Evolutionary conservation across 106 monocot genomes (phyloP), one percentile per base, ranked within the genome.

Genomic region (Phalaenopsis aphrodite): DNA sequence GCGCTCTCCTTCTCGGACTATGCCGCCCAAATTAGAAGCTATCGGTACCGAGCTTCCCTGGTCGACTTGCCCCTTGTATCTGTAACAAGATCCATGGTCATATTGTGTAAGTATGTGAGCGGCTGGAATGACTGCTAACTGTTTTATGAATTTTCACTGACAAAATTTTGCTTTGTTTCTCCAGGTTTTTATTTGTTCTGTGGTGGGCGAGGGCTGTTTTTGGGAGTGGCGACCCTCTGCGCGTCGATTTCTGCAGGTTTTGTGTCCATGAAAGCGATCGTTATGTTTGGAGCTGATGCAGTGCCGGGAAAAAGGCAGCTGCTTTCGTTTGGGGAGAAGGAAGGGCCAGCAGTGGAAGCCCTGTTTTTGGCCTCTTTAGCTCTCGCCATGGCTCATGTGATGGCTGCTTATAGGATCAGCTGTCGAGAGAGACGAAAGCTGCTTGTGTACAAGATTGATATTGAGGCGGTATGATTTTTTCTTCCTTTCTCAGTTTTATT

Each of bases 341-440:
- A 66, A 42, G 64, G 45, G 64, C 55, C 65, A 4, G 79, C 66
- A 1, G 79, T 67, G 64, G 67, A 79, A 41, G 79, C 65, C 30
- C 41, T 79, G 64, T 79, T 79, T 23, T 79, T 79, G 66, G 43
- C 43, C 79, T 79, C 79, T 42, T 79, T 79, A 66, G 45, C 61
- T 42, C 43, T 79, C 23, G 79, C 66, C 21, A 21, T 47, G 66
- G 79, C 79, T 21, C 79, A 79, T 18, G 64, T 79, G 14, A 45
- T 46, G 2, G 65, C 64, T 45, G 79, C 79, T 19, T 79, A 79
- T 14, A 66, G 66, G 79, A 79, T 57, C 11, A 79, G 79, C 46
- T 79, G 65, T 23, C 42, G 65, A 23, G 79, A 61, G 42, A 39
- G 79, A 15, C 41, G 79, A 24, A 79, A 79, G 79, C 58, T 79